phyloP scores from a whole-genome alignment of 306 rosid species.

The Rubus parviflorus region DNA sequence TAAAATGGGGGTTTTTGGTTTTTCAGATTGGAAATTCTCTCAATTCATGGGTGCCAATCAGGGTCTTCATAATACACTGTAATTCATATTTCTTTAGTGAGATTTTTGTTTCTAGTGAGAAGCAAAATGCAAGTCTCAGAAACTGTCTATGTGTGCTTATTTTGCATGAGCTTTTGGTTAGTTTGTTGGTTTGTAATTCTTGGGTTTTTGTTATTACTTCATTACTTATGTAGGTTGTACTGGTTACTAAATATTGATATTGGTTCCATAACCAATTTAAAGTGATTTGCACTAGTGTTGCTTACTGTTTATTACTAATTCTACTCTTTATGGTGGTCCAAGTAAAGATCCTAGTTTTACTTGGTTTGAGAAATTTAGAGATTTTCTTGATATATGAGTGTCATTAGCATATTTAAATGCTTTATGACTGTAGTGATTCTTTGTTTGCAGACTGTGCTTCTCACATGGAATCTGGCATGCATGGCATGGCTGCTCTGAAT shows the following conservation, averaged over 20 bases:
- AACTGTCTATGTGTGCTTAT: neutral
- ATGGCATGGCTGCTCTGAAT: conserved; percentile 22
- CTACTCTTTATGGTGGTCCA: neutral
- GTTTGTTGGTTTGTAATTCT: conserved; percentile 14
- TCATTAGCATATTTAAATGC: neutral
- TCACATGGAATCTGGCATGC: neutral
- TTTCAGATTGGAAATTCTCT: neutral
- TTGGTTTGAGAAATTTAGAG: neutral
- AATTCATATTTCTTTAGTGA: neutral
- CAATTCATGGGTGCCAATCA: conserved; percentile 15
- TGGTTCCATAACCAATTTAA: neutral
- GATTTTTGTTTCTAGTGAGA: neutral
- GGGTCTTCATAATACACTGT: neutral
- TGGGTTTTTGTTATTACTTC: neutral
- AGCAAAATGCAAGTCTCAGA: conserved; percentile 11
- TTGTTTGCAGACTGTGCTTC: conserved; percentile 20
- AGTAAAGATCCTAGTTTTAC: neutral
- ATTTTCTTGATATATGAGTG: neutral
- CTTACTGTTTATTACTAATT: neutral
- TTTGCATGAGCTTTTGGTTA: conserved; percentile 12
- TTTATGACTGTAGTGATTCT: neutral
- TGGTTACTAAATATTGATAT: neutral
- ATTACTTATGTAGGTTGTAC: neutral
- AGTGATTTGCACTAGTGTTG: neutral
- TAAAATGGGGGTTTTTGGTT: neutral